Base-by-base conservation (phyloP, 129 eudicot genomes). In the Helichrysum umbraculigerum region DNA sequence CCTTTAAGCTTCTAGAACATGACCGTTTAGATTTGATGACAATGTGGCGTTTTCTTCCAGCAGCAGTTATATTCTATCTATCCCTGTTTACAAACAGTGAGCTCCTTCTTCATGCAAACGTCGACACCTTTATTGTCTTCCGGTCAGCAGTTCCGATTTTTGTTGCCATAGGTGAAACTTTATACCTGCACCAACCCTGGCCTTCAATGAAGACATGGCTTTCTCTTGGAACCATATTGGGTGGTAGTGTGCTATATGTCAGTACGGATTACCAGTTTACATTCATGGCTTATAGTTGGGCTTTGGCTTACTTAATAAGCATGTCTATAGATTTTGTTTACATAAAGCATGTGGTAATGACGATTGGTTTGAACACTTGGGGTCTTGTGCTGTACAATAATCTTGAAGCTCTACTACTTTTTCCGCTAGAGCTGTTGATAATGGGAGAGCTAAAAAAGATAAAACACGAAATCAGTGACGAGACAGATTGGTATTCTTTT, bases 391-490 rank as follows among this genome's bases (percentile, higher is more conserved):
- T 95, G 77, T 95, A 95, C 83, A 95, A 95, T 81, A 95, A 95
- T 77, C 97, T 95, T 25, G 99, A 95, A 87, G 99, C 99, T 68
- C 65, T 95, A 66, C 78, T 95, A 41, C 82, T 91, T 76, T 95
- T 95, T 85, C 99, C 99, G 4, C 9, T 95, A 15, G 99, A 95
- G 89, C 81, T 95, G 71, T 86, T 95, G 50, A 70, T 91, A 76
- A 95, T 95, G 97, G 99, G 99, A 37, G 99, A 95, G 66, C 39
- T 95, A 76, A 91, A 95, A 85, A 95, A 95, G 87, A 95, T 95
- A 70, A 86, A 87, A 83, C 99, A 87, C 33, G 97, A 91, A 42
- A 85, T 93, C 34, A 21, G 81, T 7, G 97, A 91, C 8, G 99
- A 91, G 72, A 67, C 94, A 17, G 96, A 94, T 82, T 94, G 98